These are phyloP conservation scores for Helenozyma baotianmanensis DNA, from an alignment of 805 yeast genomes.

Conservation along the genomic window DNA sequence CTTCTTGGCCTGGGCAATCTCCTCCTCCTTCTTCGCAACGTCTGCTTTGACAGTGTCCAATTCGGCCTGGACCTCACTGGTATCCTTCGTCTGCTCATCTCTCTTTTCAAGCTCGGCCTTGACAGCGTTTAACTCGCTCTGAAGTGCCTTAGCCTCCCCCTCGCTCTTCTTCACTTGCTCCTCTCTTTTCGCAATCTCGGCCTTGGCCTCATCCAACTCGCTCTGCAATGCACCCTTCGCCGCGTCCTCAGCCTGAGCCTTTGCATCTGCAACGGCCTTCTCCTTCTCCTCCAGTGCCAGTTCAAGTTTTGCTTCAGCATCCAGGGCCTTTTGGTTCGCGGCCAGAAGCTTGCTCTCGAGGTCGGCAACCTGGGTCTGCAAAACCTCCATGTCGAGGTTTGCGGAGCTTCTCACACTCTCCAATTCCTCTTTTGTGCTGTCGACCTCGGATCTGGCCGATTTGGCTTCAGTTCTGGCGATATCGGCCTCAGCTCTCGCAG, in stretches of 20 bases:
- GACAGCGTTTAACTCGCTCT: background rate
- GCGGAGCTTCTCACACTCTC: background rate
- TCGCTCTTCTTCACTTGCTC: slow-evolving; percentile 2
- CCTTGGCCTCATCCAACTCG: slow-evolving; percentile 2
- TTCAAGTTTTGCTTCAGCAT: no score
- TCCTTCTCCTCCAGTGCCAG: slow-evolving; percentile 5
- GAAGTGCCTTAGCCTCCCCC: background rate
- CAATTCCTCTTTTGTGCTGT: background rate
- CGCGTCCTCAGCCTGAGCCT: slow-evolving; percentile 4
- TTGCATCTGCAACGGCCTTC: slow-evolving; percentile 1
- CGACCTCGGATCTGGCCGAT: no score
- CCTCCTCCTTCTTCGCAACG: no score
- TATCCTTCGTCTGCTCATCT: slow-evolving; percentile 3
- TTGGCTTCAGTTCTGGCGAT: no score
- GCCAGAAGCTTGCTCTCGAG: slow-evolving; percentile 1
- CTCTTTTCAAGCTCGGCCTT: slow-evolving; percentile 4
- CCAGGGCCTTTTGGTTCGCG: slow-evolving; percentile 1
- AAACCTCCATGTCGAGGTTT: background rate
- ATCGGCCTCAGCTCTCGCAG: no score
- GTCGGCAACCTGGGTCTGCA: background rate
- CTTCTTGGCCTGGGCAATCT: background rate
- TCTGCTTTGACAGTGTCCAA: background rate
- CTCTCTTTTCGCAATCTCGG: slow-evolving; percentile 7
- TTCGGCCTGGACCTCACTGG: no score
- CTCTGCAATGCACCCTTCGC: background rate